Conservation (phyloP, 371 early-diverging fungal genomes). For the Apophysomyces elegans region DNA sequence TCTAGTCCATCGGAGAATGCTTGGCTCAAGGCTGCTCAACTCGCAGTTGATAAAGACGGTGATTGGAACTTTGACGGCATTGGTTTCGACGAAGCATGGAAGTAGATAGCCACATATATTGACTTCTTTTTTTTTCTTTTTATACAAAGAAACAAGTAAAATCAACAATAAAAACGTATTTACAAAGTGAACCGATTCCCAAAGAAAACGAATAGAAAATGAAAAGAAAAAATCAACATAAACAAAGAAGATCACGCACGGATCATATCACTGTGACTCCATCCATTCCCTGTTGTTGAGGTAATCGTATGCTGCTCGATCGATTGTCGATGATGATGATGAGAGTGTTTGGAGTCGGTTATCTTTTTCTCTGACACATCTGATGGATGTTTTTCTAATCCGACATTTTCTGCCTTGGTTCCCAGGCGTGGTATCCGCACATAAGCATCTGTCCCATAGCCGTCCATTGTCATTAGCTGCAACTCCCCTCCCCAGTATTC, state of each 20-base stretch:
- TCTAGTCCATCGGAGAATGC: slow-evolving; percentile 14
- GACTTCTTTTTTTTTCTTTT: not conserved
- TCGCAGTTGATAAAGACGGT: slow-evolving; percentile 38
- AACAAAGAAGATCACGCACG: slow-evolving; percentile 8
- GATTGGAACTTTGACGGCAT: slow-evolving; percentile 47
- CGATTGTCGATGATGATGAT: slow-evolving; percentile 7
- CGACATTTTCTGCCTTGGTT: slow-evolving; percentile 68
- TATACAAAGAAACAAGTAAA: not conserved
- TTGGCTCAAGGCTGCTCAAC: slow-evolving; percentile 45
- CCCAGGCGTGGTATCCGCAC: slow-evolving; percentile 74
- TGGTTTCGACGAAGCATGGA: slow-evolving; percentile 45
- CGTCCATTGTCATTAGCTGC: slow-evolving; percentile 75
- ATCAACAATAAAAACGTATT: not conserved
- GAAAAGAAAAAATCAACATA: not conserved
- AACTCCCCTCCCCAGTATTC: slow-evolving; percentile 87
- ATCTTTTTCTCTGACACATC: not conserved
- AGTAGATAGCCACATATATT: slow-evolving; percentile 1
- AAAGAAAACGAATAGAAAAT: not conserved
- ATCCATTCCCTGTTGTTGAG: slow-evolving; percentile 17
- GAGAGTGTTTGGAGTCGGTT: not conserved
- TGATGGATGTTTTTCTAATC: slow-evolving; percentile 14
- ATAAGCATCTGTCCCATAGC: slow-evolving; percentile 90
- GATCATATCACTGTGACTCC: slow-evolving; percentile 22
- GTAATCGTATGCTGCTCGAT: slow-evolving; percentile 3
- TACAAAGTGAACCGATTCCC: not conserved